A percentile compares a stretch with the other conserved stretches of the same genome.
phyloP scores from a whole-genome alignment of 768 basidiomycete species.

The Tricholoma sp. region DNA sequence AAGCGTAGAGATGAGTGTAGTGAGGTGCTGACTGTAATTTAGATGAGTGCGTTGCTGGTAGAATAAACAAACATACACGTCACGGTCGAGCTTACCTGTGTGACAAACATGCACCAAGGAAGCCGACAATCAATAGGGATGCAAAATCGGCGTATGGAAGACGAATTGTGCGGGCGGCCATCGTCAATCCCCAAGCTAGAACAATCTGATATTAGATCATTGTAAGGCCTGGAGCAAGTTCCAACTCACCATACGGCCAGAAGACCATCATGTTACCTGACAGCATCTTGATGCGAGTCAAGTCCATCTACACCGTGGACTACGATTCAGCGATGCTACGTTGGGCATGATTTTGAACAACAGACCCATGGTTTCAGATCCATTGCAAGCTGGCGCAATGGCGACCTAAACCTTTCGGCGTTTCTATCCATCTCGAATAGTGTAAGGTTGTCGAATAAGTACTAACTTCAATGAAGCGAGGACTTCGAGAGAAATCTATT shows the following conservation, averaged over 20 bases:
- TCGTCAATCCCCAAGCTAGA: conserved; percentile 12
- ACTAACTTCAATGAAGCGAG: too few species aligned
- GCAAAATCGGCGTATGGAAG: conserved; percentile 1
- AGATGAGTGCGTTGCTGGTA: neutral
- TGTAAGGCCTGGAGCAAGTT: neutral
- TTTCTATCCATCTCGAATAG: neutral
- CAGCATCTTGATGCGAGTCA: conserved; percentile 8
- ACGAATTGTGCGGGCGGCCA: conserved; percentile 7
- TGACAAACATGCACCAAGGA: conserved; percentile 8
- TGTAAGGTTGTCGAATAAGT: neutral
- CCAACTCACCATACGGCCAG: conserved; percentile 13
- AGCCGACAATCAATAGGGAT: conserved; percentile 5
- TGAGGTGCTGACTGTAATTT: too few species aligned
- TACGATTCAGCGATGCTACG: neutral
- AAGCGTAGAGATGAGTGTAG: too few species aligned
- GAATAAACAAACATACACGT: neutral
- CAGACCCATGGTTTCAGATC: neutral
- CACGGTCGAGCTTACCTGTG: conserved; percentile 12
- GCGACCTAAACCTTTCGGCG: neutral
- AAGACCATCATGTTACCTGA: conserved; percentile 13
- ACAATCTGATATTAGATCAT: neutral
- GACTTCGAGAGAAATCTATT: neutral
- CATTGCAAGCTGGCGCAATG: neutral
- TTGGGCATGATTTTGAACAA: neutral
- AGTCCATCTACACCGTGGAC: conserved; percentile 4